Conservation (phyloP, 2,329 filamentous ascomycete species). For the Mollisiaceae sp. region DNA sequence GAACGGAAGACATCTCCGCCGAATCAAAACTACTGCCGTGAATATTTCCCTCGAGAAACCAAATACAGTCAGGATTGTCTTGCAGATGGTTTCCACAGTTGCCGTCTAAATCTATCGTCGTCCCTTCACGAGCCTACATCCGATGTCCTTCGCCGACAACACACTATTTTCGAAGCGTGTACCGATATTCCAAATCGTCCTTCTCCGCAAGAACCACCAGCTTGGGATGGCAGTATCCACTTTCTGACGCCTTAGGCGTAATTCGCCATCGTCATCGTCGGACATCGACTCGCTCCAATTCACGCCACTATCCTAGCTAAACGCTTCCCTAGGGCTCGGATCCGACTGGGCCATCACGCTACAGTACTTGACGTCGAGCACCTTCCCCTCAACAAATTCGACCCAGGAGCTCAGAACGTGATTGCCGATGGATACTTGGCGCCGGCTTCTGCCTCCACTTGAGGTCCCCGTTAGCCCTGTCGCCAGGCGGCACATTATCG, state of each 20-base stretch:
- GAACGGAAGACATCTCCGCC: neutral
- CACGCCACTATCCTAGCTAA: neutral
- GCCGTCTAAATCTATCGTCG: neutral
- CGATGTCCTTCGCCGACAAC: neutral
- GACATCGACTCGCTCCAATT: neutral
- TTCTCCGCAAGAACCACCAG: neutral
- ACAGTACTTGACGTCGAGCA: constrained; percentile 22
- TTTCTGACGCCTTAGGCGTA: neutral
- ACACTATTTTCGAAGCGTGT: neutral
- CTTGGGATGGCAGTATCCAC: neutral
- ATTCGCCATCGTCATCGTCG: neutral
- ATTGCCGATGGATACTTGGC: neutral
- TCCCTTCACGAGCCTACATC: neutral
- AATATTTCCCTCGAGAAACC: neutral
- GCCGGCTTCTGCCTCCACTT: neutral
- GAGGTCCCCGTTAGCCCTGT: too few relatives aligned
- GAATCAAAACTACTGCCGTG: neutral
- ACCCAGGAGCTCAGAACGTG: neutral
- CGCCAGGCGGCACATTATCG: too few relatives aligned
- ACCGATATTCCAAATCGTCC: neutral
- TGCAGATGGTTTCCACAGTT: neutral
- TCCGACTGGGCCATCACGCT: constrained; percentile 10
- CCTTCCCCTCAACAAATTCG: constrained; percentile 17
- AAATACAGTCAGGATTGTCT: neutral
- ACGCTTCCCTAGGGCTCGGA: neutral